Conservation (phyloP, 768 basidiomycete species). For the Epithele typhae region DNA sequence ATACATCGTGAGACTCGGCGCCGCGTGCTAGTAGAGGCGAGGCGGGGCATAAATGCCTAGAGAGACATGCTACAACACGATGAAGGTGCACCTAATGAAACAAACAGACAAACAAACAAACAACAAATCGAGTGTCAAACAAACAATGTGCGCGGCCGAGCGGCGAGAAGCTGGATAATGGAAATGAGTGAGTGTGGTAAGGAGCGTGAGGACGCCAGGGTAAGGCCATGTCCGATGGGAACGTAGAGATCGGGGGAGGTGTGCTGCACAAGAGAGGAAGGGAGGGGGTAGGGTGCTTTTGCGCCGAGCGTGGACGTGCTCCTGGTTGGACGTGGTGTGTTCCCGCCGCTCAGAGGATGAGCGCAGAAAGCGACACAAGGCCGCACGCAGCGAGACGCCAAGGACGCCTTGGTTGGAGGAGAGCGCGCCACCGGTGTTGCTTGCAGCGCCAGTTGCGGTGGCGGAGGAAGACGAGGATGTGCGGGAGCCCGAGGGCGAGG, state of each 20-base stretch:
- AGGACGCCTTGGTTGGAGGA: conserved; percentile 9
- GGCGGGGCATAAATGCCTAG: too few species aligned
- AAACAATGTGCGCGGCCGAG: too few species aligned
- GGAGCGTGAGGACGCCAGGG: conserved; percentile 6
- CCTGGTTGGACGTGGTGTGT: not conserved
- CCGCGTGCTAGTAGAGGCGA: too few species aligned
- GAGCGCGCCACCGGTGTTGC: conserved; percentile 4
- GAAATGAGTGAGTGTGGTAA: conserved; percentile 2
- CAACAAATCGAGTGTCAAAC: too few species aligned
- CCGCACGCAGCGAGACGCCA: conserved; percentile 20
- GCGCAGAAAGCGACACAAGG: conserved; percentile 18
- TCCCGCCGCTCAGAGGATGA: conserved; percentile 19
- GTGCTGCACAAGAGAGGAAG: conserved; percentile 12
- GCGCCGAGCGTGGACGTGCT: too few species aligned
- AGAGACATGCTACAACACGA: too few species aligned
- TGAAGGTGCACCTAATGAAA: not conserved
- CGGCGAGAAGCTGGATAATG: not conserved
- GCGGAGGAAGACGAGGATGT: not conserved
- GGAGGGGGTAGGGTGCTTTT: not conserved
- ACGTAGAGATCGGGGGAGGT: too few species aligned
- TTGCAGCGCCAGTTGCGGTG: conserved; percentile 3
- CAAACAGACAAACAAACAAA: not conserved
- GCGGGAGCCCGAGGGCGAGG: conserved; percentile 5
- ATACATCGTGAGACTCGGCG: too few species aligned
- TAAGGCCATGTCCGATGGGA: conserved; percentile 1